phyloP scores from a whole-genome alignment of 2,329 filamentous ascomycete species.

The Aotearoamyces nothofagi region DNA sequence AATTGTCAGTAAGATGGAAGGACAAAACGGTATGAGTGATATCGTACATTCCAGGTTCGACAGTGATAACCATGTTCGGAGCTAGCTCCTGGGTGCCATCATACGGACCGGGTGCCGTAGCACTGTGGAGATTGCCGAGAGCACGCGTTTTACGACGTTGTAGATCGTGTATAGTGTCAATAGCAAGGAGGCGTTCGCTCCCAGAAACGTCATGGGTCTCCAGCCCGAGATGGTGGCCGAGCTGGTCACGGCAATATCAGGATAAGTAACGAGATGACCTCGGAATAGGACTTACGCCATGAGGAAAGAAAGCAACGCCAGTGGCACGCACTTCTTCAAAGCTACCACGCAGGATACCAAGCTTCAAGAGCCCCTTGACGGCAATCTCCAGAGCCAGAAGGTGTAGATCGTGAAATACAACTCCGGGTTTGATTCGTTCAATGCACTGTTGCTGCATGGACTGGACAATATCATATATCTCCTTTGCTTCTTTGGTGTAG shows the following conservation, averaged over 20 bases:
- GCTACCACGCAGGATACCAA: constrained; percentile 55
- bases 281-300: constrained; percentile 21
- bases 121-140: neutral
- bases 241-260: constrained; percentile 75
- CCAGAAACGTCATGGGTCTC: constrained; percentile 83
- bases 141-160: constrained; percentile 1
- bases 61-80: constrained; percentile 57
- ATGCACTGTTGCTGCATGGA: constrained; percentile 72
- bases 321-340: constrained; percentile 34
- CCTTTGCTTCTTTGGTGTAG: constrained; percentile 53
- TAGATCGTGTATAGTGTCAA: neutral
- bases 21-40: neutral
- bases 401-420: constrained; percentile 58
- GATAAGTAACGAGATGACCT: too few species aligned
- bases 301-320: constrained; percentile 38
- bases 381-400: constrained; percentile 58
- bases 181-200: neutral
- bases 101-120: neutral
- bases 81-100: constrained; percentile 24
- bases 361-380: constrained; percentile 49
- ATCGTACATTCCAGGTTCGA: constrained; percentile 60
- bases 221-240: constrained; percentile 84
- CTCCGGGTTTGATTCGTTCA: constrained; percentile 49
- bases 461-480: constrained; percentile 65
- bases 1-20: constrained; percentile 1